Base-by-base conservation (phyloP, 2,329 filamentous ascomycete genomes). In the Dothidotthia symphoricarpi region DNA sequence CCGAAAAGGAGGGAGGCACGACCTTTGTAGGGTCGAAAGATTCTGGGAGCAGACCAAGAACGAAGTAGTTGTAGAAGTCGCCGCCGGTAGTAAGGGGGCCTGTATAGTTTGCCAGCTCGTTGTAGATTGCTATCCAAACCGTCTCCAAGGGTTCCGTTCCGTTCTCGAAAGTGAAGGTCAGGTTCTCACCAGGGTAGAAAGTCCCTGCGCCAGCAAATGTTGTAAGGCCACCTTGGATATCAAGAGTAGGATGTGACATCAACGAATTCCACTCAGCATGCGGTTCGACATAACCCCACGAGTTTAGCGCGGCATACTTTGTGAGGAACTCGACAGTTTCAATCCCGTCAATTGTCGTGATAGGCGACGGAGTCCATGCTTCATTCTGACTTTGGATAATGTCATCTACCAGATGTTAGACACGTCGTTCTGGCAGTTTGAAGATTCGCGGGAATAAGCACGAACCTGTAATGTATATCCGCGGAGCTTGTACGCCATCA, bases 41-140 rank as follows among this genome's bases (percentile, higher is more conserved):
- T 1, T 35, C 53, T 3, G 56, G 56, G 1, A 53, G 25, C 0
- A 55, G 16, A 3, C 57, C 54, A 1, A 64, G 49, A 2, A 71
- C 68, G 28, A 71, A 72, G 47, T 63, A 69, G 42, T 70, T 68
- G 52, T 68, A 72, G 35, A 69, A 68, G 39, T 70, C 68, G 1
- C 65, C 66, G 3, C 61, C 67, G 1, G 64, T 70, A 4, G 55
- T 60, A 2, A 72, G 43, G 2, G 63, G 60, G 6, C 45, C 48
- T 9, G 45, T 14, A 47, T 13, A n/a, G 35, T 46, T 30, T 29
- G 40, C 36, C 24, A 26, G 25, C 13, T 51, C 38, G 30, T 48
- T 54, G 28, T 55, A 55, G 32, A 35, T 41, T 43, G 40, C 55
- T 13, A 39, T 16, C 55, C 49, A 62, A 8, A 19, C 16, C 1